Conservation (phyloP, 2,329 filamentous ascomycete species). For the Talaromyces sp. region DNA sequence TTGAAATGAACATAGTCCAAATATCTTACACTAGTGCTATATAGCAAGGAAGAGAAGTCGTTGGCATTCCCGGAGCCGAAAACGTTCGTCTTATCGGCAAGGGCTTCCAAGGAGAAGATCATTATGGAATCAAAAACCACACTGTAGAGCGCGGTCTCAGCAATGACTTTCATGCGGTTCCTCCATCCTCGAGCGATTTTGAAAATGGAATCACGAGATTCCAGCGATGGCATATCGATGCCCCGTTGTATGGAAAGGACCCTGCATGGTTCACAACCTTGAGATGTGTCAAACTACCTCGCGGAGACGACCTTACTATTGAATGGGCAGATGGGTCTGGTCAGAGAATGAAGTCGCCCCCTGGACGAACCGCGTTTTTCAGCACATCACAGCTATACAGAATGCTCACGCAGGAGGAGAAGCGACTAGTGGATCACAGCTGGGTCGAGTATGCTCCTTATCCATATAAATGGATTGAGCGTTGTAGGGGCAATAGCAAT, state of each 20-base stretch:
- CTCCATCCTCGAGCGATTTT: slow-evolving; percentile 31
- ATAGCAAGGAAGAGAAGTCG: slow-evolving; percentile 10
- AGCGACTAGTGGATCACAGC: slow-evolving; percentile 36
- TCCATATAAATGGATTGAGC: slow-evolving; percentile 42
- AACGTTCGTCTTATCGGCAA: slow-evolving; percentile 9
- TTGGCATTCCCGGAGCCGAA: slow-evolving; percentile 9
- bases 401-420: slow-evolving; percentile 39
- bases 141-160: slow-evolving; percentile 5
- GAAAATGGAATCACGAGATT: slow-evolving; percentile 40
- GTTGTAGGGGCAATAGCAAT: slow-evolving; percentile 36
- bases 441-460: slow-evolving; percentile 45
- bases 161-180: slow-evolving; percentile 35
- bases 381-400: slow-evolving; percentile 12
- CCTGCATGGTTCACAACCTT: slow-evolving; percentile 42
- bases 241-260: slow-evolving; percentile 38
- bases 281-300: slow-evolving; percentile 35
- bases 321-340: slow-evolving; percentile 38
- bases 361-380: slow-evolving; percentile 6
- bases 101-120: slow-evolving; percentile 7
- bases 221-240: slow-evolving; percentile 48
- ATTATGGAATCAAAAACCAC: slow-evolving; percentile 9
- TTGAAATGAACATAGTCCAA: not conserved
- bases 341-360: slow-evolving; percentile 2
- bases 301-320: slow-evolving; percentile 30
- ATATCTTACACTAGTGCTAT: not conserved